Conservation (phyloP, 495 filamentous ascomycete species). For the Immersiella caudata region DNA sequence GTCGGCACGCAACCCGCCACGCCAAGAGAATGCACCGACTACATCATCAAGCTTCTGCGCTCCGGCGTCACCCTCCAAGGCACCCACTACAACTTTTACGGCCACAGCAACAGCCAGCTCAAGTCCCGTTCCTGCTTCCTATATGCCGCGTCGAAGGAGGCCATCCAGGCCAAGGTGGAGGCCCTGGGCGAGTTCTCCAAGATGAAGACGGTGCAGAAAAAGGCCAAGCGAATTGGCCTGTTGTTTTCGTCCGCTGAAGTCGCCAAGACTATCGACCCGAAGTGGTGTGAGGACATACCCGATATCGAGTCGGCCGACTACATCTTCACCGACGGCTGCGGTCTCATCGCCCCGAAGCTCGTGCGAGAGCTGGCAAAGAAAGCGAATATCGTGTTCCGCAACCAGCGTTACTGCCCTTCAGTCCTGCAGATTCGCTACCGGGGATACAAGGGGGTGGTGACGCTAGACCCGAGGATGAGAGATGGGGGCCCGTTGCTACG, state of each 20-base stretch:
- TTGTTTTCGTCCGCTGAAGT: conserved; percentile 51
- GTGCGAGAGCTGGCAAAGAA: conserved; percentile 30
- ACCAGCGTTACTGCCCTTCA: conserved; percentile 49
- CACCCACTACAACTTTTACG: conserved; percentile 52
- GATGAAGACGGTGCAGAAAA: conserved; percentile 56
- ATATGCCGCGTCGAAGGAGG: conserved; percentile 44
- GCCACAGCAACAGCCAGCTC: conserved; percentile 57
- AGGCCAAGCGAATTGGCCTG: conserved; percentile 54
- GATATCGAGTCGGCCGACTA: conserved; percentile 50
- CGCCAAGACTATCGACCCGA: conserved; percentile 41
- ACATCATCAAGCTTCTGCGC: conserved; percentile 43
- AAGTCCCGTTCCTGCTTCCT: conserved; percentile 53
- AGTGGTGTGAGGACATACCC: conserved; percentile 50
- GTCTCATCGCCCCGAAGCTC: conserved; percentile 46
- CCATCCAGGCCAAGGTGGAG: conserved; percentile 43
- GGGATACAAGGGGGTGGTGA: conserved; percentile 57
- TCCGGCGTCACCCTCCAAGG: conserved; percentile 47
- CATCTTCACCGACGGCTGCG: conserved; percentile 56
- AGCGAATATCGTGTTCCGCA: conserved; percentile 41
- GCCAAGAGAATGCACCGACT: conserved; percentile 46
- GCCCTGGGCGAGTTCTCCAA: conserved; percentile 52
- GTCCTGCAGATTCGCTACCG: conserved; percentile 56
- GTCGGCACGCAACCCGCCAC: conserved; percentile 26
- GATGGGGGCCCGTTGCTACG: conserved; percentile 35
- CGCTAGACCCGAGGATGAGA: conserved; percentile 45